A percentile compares a stretch with the other conserved stretches of the same genome.
phyloP scores from a whole-genome alignment of 2,329 filamentous ascomycete genomes.

The Colletotrichum sp. region DNA sequence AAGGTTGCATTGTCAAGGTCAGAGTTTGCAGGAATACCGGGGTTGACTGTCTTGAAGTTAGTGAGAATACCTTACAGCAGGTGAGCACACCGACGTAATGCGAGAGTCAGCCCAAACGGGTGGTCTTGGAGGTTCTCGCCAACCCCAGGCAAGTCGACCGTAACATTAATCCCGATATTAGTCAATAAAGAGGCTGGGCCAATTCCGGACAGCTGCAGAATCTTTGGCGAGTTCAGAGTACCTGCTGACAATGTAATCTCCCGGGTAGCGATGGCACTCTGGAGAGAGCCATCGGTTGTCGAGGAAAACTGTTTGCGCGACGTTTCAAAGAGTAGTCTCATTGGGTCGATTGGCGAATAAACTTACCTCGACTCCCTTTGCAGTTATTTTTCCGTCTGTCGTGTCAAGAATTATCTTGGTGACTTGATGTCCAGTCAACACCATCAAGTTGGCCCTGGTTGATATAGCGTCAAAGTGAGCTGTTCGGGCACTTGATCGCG shows the following conservation, averaged over 20 bases:
- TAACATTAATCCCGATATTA: slow-evolving; percentile 35
- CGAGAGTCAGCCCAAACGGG: neutral
- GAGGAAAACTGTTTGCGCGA: neutral
- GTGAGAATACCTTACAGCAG: neutral
- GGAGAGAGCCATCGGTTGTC: neutral
- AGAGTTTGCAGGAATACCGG: neutral
- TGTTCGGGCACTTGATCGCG: slow-evolving; percentile 3
- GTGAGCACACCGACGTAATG: neutral
- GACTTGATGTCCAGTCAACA: slow-evolving; percentile 22
- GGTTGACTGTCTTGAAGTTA: neutral
- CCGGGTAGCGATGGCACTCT: slow-evolving; percentile 21
- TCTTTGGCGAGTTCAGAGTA: slow-evolving; percentile 42
- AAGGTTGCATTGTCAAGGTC: slow-evolving; percentile 36
- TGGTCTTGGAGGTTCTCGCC: slow-evolving; percentile 18
- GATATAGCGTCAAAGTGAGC: neutral
- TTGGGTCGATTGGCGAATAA: neutral
- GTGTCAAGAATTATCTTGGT: slow-evolving; percentile 23
- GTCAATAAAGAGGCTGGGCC: slow-evolving; percentile 41
- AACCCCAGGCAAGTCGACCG: neutral
- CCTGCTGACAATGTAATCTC: slow-evolving; percentile 48
- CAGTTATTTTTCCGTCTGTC: slow-evolving; percentile 13
- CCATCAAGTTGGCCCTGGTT: neutral
- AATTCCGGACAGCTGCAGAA: slow-evolving; percentile 55
- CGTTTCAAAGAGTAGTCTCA: neutral
- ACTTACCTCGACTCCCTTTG: slow-evolving; percentile 24